Percentiles rank a stretch among this genome's conserved stretches.
These are phyloP conservation scores for Prunus davidiana DNA, from an alignment of 306 rosid genomes.

Conservation along the genomic window DNA sequence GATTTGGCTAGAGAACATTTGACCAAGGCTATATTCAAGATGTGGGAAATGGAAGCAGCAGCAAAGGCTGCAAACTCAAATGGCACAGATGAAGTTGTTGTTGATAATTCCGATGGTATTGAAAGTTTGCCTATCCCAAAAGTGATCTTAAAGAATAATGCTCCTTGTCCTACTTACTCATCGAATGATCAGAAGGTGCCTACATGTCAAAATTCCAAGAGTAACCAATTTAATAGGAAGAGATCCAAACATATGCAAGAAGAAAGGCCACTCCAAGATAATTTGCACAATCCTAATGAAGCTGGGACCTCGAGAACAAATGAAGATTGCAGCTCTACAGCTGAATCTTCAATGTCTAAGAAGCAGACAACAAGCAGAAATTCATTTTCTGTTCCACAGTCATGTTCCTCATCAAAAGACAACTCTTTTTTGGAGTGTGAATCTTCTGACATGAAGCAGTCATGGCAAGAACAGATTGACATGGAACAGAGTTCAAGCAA, in stretches of 20 bases:
- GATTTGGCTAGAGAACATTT: conserved; percentile 75
- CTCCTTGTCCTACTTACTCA: conserved; percentile 58
- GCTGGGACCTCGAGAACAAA: conserved; percentile 39
- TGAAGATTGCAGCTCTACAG: conserved; percentile 71
- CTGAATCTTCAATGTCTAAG: conserved; percentile 73
- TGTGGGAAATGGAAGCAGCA: conserved; percentile 80
- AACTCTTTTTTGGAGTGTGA: conserved; percentile 24
- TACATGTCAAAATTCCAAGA: conserved; percentile 41
- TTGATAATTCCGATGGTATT: conserved; percentile 46
- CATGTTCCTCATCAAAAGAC: conserved; percentile 43
- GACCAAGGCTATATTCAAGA: conserved; percentile 74
- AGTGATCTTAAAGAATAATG: conserved; percentile 33
- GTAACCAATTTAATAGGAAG: conserved; percentile 37
- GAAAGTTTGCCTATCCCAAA: conserved; percentile 44
- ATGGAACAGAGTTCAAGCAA: conserved; percentile 50
- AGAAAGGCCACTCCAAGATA: conserved; percentile 27
- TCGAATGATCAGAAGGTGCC: conserved; percentile 95
- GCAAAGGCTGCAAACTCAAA: conserved; percentile 40
- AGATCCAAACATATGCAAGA: conserved; percentile 47
- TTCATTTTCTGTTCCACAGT: conserved; percentile 79
- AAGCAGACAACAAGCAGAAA: conserved; percentile 55
- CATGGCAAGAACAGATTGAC: conserved; percentile 51
- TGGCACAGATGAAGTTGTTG: conserved; percentile 65
- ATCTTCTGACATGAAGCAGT: conserved; percentile 44
- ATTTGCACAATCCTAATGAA: conserved; percentile 19